Evolutionary conservation across 202 grass and related monocot genomes (phyloP), one percentile per base, ranked within the genome.

Genomic region (Miscanthus sacchariflorus): DNA sequence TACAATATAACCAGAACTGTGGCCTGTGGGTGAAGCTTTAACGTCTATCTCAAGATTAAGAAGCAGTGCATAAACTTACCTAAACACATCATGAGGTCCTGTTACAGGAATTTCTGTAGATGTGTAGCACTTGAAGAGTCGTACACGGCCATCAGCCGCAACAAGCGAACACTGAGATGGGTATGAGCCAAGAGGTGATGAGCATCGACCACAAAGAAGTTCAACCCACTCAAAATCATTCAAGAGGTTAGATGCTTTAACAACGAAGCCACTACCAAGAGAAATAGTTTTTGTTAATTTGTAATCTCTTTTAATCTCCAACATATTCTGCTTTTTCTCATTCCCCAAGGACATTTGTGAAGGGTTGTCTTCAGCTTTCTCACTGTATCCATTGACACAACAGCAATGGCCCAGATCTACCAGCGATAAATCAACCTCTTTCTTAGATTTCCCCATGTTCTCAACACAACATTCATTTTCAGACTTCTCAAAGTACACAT

Each of bases 61-160:
- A 78, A 86, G 52, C 79, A 73, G 28, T 38, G 33, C 19, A 81
- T 6, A 86, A 79, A 89, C 87, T 74, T 77, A 96, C 97, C 97
- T 99, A 83, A 99, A 99, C 44, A 87, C 80, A 89, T 99, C 94
- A 83, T 21, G 63, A 52, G 84, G 50, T 30, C 94, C 89, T 35
- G 72, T 66, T 50, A 83, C 84, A 85, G 91, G 88, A 72, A 73
- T 35, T 35, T 40, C 63, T 81, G 97, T 92, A 67, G 94, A 95
- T 86, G 88, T 92, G 84, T 88, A 96, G 79, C 88, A 99, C 76
- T 99, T 99, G 84, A 99, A 99, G 79, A 99, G 76, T 73, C 90
- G 89, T 66, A 99, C 61, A 12, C 90, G 94, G 30, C 91, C 93
- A 87, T 99, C 97, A 27, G 88, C 71, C 4, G 79, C 83, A 88